Conservation (phyloP, 306 rosid genomes). For the Trifolium pratense region DNA sequence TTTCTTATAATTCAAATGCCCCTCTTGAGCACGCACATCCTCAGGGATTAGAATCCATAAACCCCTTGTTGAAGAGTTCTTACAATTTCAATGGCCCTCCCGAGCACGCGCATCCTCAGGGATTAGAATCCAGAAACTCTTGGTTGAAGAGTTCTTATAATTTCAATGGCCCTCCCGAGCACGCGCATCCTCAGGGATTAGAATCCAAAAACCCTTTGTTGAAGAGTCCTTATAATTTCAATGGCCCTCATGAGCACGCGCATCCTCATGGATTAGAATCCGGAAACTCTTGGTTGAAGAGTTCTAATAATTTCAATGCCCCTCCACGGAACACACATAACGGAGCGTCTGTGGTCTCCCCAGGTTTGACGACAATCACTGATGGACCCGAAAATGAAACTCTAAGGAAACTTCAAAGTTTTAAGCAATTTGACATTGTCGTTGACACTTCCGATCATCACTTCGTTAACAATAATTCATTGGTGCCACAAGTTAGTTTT, state of each 20-base stretch:
- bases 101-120: neutral
- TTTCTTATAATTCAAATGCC: too few species aligned
- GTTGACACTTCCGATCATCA: conserved; percentile 76
- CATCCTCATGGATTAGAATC: too few species aligned
- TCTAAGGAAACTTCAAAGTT: conserved; percentile 55
- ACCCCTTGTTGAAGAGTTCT: too few species aligned
- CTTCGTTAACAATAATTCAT: conserved; percentile 38
- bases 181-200: conserved; percentile 38
- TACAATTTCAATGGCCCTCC: too few species aligned
- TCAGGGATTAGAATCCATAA: too few species aligned
- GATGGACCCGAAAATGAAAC: conserved; percentile 50
- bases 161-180: too few species aligned
- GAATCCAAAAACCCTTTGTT: conserved; percentile 6
- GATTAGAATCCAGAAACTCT: neutral
- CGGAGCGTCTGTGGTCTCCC: conserved; percentile 33
- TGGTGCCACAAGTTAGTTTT: conserved; percentile 54
- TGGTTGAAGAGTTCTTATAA: too few species aligned
- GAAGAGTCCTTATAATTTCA: too few species aligned
- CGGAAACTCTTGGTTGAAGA: too few species aligned
- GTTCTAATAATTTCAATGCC: too few species aligned
- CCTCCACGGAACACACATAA: neutral
- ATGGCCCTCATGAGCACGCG: too few species aligned
- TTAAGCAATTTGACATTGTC: conserved; percentile 82
- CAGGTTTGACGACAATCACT: conserved; percentile 44
- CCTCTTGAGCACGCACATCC: too few species aligned